Conservation (phyloP, 352 stramenopile genomes). For the Hyaloperonospora arabidopsidis region DNA sequence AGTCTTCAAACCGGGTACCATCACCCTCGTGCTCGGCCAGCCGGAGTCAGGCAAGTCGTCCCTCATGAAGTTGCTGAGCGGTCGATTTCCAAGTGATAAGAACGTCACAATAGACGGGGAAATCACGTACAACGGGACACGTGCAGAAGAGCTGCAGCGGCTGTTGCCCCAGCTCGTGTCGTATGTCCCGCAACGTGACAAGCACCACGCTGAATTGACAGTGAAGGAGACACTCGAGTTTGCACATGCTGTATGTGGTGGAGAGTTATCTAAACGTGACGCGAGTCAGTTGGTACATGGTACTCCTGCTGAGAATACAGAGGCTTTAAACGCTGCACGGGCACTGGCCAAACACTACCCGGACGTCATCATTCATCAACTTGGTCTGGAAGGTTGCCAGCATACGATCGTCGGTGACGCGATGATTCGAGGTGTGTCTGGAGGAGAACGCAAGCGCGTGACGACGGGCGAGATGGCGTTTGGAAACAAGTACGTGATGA, state of each 20-base stretch:
- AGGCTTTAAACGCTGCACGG: constrained; percentile 24
- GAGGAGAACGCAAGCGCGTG: constrained; percentile 66
- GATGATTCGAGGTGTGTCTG: constrained; percentile 52
- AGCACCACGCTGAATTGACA: constrained; percentile 30
- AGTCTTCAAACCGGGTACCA: constrained; percentile 30
- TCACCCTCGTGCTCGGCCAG: constrained; percentile 27
- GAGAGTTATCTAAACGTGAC: constrained; percentile 13
- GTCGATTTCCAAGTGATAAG: constrained; percentile 34
- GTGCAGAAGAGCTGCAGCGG: constrained; percentile 21
- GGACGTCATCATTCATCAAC: constrained; percentile 39
- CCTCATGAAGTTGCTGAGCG: constrained; percentile 32
- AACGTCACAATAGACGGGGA: constrained; percentile 32
- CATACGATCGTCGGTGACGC: constrained; percentile 58
- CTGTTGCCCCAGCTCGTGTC: constrained; percentile 41
- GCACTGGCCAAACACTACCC: constrained; percentile 24
- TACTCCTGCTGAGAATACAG: constrained; percentile 38
- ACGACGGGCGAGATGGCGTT: constrained; percentile 71
- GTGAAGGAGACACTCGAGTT: constrained; percentile 21
- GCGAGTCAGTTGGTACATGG: constrained; percentile 2
- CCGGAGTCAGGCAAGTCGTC: constrained; percentile 25
- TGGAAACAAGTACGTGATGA: constrained; percentile 45
- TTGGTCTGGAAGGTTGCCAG: constrained; percentile 48
- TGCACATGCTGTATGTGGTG: constrained; percentile 45
- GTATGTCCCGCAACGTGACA: constrained; percentile 46
- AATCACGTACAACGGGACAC: constrained; percentile 45